Conservation (phyloP, 192 early-diverging fungal species). For the Mortierella antarctica region DNA sequence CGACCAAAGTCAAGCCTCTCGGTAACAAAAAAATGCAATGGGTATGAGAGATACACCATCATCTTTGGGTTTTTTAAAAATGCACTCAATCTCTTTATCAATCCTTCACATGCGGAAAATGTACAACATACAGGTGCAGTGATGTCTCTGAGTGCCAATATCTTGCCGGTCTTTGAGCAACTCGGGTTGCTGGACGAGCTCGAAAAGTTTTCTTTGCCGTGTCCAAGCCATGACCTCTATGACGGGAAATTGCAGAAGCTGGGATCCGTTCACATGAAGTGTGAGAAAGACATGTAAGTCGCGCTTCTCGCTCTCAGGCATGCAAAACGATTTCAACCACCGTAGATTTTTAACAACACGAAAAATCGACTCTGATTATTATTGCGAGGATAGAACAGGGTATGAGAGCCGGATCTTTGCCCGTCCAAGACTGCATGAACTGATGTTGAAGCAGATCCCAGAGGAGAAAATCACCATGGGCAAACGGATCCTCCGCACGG, state of each 20-base stretch:
- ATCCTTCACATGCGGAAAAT: too few relatives aligned
- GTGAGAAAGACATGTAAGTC: constrained; percentile 11
- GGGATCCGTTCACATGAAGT: neutral
- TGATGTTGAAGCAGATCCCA: constrained; percentile 19
- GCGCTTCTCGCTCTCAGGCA: neutral
- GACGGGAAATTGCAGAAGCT: constrained; percentile 2
- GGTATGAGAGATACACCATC: too few relatives aligned
- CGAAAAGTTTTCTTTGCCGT: constrained; percentile 4
- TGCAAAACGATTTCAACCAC: neutral
- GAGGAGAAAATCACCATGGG: constrained; percentile 10
- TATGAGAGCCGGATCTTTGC: constrained; percentile 20
- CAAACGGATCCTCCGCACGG: constrained; percentile 4
- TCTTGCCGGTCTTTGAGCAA: constrained; percentile 20
- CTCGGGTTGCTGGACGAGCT: constrained; percentile 19
- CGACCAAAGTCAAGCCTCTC: too few relatives aligned
- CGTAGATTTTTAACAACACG: neutral
- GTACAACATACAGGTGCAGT: too few relatives aligned
- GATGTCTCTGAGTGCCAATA: constrained; percentile 9
- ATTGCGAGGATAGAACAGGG: constrained; percentile 7
- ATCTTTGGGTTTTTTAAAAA: too few relatives aligned
- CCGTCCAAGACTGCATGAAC: constrained; percentile 15
- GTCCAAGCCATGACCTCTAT: neutral
- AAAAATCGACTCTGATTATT: neutral
- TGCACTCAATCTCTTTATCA: too few relatives aligned
- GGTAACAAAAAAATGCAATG: too few relatives aligned